These are phyloP conservation scores for Wickerhamiella dianesei DNA, from an alignment of 805 yeast species.

Conservation along the genomic window DNA sequence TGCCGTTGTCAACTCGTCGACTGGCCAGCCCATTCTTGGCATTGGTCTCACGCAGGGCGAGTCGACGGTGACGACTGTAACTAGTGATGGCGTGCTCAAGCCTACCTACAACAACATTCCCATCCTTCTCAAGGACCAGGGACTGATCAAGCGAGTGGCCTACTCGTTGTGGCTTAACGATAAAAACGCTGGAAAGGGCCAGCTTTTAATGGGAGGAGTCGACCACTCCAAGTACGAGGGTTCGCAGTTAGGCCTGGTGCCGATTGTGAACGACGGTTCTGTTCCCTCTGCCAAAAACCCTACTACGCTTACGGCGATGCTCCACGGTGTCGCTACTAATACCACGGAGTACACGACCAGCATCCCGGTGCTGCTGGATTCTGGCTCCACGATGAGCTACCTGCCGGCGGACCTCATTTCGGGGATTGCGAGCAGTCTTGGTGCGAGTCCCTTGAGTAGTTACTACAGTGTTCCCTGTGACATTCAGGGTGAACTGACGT, in stretches of 20 bases:
- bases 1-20: slow-evolving; percentile 58
- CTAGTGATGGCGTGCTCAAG: slow-evolving; percentile 3
- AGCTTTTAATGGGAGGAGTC: slow-evolving; percentile 31
- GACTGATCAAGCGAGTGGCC: slow-evolving; percentile 28
- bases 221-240: slow-evolving; percentile 31
- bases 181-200: slow-evolving; percentile 22
- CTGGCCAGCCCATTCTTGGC: slow-evolving; percentile 40
- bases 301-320: slow-evolving; percentile 10
- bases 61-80: slow-evolving; percentile 14
- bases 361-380: slow-evolving; percentile 25
- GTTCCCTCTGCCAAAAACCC: slow-evolving; percentile 1
- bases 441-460: slow-evolving; percentile 1
- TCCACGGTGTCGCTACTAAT: slow-evolving; percentile 3
- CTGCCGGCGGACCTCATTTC: slow-evolving; percentile 25
- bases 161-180: slow-evolving; percentile 34
- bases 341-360: not conserved
- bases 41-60: slow-evolving; percentile 25
- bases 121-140: slow-evolving; percentile 24
- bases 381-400: slow-evolving; percentile 37
- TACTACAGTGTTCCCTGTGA: not conserved
- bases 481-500: slow-evolving; percentile 24
- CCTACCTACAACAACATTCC: slow-evolving; percentile 24
- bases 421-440: slow-evolving; percentile 6
- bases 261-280: slow-evolving; percentile 16
- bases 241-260: slow-evolving; percentile 23